These are phyloP conservation scores for Quercus rubra DNA, from an alignment of 306 rosid genomes.

Conservation along the genomic window DNA sequence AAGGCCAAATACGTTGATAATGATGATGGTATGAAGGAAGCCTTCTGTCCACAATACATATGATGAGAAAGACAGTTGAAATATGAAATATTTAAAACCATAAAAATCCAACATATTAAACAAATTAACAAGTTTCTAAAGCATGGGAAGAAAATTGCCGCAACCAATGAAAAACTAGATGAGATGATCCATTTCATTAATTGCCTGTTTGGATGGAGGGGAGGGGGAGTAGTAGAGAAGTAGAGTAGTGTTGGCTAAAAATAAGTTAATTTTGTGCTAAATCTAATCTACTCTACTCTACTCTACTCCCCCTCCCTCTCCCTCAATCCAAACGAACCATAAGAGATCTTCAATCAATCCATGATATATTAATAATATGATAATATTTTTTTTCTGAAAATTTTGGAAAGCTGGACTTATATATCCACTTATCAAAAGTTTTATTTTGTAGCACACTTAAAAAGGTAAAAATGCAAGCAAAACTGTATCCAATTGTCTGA, in stretches of 20 bases:
- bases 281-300: no score
- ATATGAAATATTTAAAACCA: not conserved
- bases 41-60: not conserved
- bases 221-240: no score
- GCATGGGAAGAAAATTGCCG: not conserved
- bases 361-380: not conserved
- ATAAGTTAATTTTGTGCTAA: no score
- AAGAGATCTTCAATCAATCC: not conserved
- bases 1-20: not conserved
- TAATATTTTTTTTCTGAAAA: not conserved
- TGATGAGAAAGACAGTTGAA: not conserved
- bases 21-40: not conserved
- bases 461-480: not conserved
- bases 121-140: not conserved
- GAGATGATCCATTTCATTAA: not conserved
- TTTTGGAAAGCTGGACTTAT: not conserved
- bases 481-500: not conserved
- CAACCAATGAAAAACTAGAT: not conserved
- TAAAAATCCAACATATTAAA: not conserved
- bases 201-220: no score
- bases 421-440: not conserved
- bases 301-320: no score
- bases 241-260: no score
- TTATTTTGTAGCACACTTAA: no score
- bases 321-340: no score